These are phyloP conservation scores for Boechera stricta DNA, from an alignment of 345 rosid species.

Conservation along the genomic window DNA sequence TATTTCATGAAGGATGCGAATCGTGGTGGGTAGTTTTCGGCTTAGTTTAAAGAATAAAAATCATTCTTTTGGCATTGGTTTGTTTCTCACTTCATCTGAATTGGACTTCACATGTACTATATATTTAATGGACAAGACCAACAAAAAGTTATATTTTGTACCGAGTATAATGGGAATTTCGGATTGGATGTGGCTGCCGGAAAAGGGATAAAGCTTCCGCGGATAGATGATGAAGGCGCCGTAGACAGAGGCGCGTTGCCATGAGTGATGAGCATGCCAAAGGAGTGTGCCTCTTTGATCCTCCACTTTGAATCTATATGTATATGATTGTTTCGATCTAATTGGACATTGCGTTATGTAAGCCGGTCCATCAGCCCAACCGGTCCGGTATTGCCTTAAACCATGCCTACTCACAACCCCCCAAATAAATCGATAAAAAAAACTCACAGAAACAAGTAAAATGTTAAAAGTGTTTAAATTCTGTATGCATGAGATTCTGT, in stretches of 20 bases:
- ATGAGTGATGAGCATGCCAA: slow-evolving; percentile 69
- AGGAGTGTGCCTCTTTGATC: slow-evolving; percentile 68
- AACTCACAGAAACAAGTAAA: background rate
- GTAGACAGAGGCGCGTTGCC: slow-evolving; percentile 74
- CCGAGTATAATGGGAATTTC: slow-evolving; percentile 70
- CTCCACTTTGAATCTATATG: slow-evolving; percentile 57
- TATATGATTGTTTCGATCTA: slow-evolving; percentile 55
- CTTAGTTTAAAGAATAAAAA: background rate
- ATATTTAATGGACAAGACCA: background rate
- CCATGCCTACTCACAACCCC: slow-evolving; percentile 59
- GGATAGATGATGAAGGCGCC: slow-evolving; percentile 73
- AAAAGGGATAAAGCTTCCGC: slow-evolving; percentile 58
- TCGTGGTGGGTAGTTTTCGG: no score
- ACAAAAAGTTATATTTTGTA: background rate
- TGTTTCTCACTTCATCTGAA: background rate
- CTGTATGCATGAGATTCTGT: slow-evolving; percentile 36
- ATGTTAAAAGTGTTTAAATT: background rate
- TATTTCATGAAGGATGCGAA: background rate
- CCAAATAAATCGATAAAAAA: background rate
- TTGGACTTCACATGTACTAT: background rate
- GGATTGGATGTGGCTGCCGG: slow-evolving; percentile 47
- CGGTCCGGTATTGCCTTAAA: slow-evolving; percentile 60
- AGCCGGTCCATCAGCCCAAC: slow-evolving; percentile 80
- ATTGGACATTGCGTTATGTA: slow-evolving; percentile 74
- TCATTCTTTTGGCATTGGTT: background rate